Conservation (phyloP, 805 yeast genomes). For the Priceomyces melissophilus region DNA sequence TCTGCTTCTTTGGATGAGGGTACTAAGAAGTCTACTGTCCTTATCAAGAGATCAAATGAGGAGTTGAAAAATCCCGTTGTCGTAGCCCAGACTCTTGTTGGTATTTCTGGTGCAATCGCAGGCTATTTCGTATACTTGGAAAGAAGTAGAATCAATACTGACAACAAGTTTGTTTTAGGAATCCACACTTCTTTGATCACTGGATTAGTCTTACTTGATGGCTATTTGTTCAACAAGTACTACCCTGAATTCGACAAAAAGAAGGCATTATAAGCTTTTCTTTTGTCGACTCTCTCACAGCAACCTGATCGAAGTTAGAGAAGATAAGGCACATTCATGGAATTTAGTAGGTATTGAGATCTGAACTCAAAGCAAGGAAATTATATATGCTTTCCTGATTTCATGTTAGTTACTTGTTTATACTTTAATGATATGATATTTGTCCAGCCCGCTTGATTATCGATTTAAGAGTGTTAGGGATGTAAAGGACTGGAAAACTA, state of each 20-base stretch:
- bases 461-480: too few relatives aligned
- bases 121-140: conserved; percentile 49
- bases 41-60: conserved; percentile 15
- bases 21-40: conserved; percentile 10
- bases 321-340: not conserved
- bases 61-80: conserved; percentile 66
- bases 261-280: not conserved
- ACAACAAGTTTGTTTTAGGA: conserved; percentile 44
- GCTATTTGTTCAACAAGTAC: conserved; percentile 48
- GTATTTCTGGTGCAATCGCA: conserved; percentile 46
- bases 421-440: conserved; percentile 1
- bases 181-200: conserved; percentile 50
- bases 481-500: too few relatives aligned
- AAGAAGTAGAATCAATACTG: conserved; percentile 45
- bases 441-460: not conserved
- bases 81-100: conserved; percentile 48
- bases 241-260: conserved; percentile 52
- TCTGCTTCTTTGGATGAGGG: conserved; percentile 13
- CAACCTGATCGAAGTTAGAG: not conserved
- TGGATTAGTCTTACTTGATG: conserved; percentile 55
- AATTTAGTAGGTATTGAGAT: too few relatives aligned
- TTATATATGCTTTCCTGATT: too few relatives aligned
- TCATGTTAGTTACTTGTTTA: conserved; percentile 1
- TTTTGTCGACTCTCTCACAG: not conserved
- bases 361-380: too few relatives aligned